Conservation (phyloP, 768 basidiomycete species). For the Collybiopsis luxurians region DNA sequence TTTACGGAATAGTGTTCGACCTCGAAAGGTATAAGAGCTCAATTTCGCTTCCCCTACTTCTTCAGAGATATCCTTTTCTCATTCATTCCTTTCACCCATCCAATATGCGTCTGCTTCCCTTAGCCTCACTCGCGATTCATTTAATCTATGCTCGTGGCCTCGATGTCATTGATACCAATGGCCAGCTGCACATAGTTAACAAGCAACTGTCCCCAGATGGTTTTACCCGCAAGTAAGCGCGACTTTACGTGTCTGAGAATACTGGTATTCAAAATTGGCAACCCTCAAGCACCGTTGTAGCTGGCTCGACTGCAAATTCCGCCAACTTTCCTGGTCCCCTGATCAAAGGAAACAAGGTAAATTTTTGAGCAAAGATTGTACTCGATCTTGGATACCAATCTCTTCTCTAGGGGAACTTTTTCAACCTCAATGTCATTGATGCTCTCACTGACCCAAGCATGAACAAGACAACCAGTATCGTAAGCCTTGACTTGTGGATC, state of each 20-base stretch:
- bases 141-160: neutral
- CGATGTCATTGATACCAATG: neutral
- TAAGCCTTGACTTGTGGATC: slow-evolving; percentile 15
- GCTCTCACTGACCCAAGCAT: slow-evolving; percentile 34
- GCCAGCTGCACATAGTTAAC: slow-evolving; percentile 3
- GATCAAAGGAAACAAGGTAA: slow-evolving; percentile 9
- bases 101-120: neutral
- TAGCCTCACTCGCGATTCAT: neutral
- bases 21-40: neutral
- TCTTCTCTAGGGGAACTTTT: slow-evolving; percentile 30
- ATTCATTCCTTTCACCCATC: neutral
- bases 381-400: neutral
- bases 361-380: too few relatives aligned
- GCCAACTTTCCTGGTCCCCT: slow-evolving; percentile 9
- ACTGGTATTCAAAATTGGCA: neutral
- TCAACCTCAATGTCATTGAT: slow-evolving; percentile 36
- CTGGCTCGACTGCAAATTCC: neutral
- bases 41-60: neutral
- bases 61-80: neutral
- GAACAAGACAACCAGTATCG: slow-evolving; percentile 36
- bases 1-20: neutral
- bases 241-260: neutral
- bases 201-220: slow-evolving; percentile 5
- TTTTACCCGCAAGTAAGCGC: neutral
- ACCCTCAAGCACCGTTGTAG: slow-evolving; percentile 4